phyloP scores from a whole-genome alignment of 768 basidiomycete species.

The Rhodotorula graminis region DNA sequence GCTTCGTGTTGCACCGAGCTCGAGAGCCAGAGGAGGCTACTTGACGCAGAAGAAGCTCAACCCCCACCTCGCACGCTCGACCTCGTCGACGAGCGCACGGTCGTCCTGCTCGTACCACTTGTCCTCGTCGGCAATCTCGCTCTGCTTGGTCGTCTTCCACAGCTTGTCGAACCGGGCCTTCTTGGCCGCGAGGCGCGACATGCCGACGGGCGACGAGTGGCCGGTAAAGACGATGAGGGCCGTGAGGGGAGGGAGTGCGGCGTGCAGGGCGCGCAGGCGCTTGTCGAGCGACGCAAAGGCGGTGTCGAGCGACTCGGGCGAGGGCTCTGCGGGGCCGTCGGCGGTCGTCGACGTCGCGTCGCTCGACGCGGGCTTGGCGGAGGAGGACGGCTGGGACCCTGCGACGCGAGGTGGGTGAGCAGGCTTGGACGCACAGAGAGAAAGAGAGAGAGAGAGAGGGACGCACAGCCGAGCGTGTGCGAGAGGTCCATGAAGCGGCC shows the following conservation, averaged over 20 bases:
- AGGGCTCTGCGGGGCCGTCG: constrained; percentile 9
- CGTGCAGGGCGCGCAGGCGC: constrained; percentile 61
- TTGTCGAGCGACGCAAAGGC: constrained; percentile 56
- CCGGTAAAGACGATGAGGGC: constrained; percentile 82
- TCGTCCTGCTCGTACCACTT: constrained; percentile 75
- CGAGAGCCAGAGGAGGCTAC: neutral
- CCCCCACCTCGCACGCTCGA: constrained; percentile 73
- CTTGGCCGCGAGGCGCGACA: constrained; percentile 66
- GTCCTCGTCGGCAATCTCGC: constrained; percentile 54
- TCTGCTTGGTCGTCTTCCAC: constrained; percentile 51
- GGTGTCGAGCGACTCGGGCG: constrained; percentile 39
- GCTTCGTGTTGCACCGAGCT: neutral
- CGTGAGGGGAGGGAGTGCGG: constrained; percentile 67
- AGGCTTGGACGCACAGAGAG: neutral
- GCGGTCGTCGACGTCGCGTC: constrained; percentile 25
- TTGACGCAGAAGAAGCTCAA: constrained; percentile 67
- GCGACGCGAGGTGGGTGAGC: neutral
- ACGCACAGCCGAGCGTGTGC: constrained; percentile 70
- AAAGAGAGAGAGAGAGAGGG: neutral
- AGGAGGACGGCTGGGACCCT: constrained; percentile 40
- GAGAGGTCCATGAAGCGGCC: constrained; percentile 77
- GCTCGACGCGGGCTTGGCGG: constrained; percentile 52
- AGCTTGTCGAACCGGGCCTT: constrained; percentile 64
- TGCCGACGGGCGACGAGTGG: constrained; percentile 76
- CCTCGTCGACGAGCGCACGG: constrained; percentile 70